Base-by-base conservation (phyloP, 2,329 filamentous ascomycete genomes). In the Monilinia polystroma region DNA sequence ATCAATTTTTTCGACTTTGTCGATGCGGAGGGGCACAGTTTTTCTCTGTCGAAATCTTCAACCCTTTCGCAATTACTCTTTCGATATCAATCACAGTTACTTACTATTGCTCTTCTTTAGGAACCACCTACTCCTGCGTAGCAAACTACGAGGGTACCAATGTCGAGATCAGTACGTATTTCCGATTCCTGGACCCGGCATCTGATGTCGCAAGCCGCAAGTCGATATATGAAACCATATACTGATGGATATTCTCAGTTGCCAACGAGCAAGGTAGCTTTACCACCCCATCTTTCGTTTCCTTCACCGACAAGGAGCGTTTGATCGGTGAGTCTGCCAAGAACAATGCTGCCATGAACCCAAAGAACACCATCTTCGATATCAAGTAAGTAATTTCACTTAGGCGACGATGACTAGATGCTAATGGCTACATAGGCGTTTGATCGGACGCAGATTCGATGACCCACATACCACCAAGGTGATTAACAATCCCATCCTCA, bases 261-360 rank as follows among this genome's bases (percentile, higher is more conserved):
- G 94, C 94, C 90, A 98, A 98, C 85, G 94, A 98, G 88, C 94
- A 98, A 89, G 94, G 94, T 87, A 93, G 88, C 84, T 97, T 97
- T 85, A 98, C 95, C 79, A 98, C 95, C 72, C 95, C 95, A 75
- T 98, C 95, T 67, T 99, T 97, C 86, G 95, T 99, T 80, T 96
- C 92, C 77, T 99, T 99, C 89, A 97, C 93, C 80, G 90, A 94
- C 78, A 92, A 97, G 85, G 95, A 99, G 87, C 93, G 95, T 82
- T 85, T 99, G 84, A 98, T 98, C 79, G 95, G 95, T 86, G 95
- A 98, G 87, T 94, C 95, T 70, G 95, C 95, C 79, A 99, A 98
- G 91, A 99, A 99, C 87, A 93, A 97, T 89, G 95, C 94, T 79
- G 94, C 95, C 78, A 97, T 98, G 92, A 99, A 99, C 91, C 95